Evolutionary conservation across 768 basidiomycete genomes (phyloP).

Genomic region (Hemileccinum impolitum): DNA sequence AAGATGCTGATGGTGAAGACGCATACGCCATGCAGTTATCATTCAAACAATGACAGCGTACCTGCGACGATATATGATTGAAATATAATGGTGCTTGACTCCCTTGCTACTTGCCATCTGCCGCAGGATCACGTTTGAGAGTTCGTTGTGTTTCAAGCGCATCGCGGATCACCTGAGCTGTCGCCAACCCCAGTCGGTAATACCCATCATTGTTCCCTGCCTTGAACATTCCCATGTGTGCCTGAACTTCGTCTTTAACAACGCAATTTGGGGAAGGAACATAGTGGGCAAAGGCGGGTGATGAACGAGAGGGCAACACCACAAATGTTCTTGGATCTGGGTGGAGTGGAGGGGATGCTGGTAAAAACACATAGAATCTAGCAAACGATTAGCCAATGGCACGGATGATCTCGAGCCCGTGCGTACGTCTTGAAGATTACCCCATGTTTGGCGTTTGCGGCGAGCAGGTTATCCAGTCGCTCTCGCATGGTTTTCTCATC

Average conservation of each 20-base stretch:
- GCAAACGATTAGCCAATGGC: slow-evolving; percentile 1
- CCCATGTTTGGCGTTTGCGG: slow-evolving; percentile 56
- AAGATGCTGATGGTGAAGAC: slow-evolving; percentile 94
- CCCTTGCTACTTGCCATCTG: not conserved
- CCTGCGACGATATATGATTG: not conserved
- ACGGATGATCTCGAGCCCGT: not conserved
- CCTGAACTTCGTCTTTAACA: slow-evolving; percentile 74
- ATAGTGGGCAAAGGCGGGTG: slow-evolving; percentile 53
- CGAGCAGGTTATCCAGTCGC: slow-evolving; percentile 61
- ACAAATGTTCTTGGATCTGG: slow-evolving; percentile 69
- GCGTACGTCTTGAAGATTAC: slow-evolving; percentile 74
- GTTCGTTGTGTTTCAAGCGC: slow-evolving; percentile 34
- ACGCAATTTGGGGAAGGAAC: slow-evolving; percentile 60
- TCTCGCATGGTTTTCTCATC: slow-evolving; percentile 59
- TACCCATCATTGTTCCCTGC: slow-evolving; percentile 84
- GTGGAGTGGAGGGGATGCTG: slow-evolving; percentile 59
- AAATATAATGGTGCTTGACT: slow-evolving; percentile 9
- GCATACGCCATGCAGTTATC: slow-evolving; percentile 87
- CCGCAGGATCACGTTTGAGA: not conserved
- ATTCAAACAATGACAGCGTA: slow-evolving; percentile 36
- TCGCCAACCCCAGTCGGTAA: slow-evolving; percentile 75
- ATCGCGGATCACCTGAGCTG: slow-evolving; percentile 59
- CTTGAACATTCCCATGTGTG: slow-evolving; percentile 88
- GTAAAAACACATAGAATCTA: slow-evolving; percentile 81
- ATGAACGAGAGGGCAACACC: slow-evolving; percentile 57